Conservation (phyloP, 1,284 basidiomycete species). For the Apiotrichum porosum region DNA sequence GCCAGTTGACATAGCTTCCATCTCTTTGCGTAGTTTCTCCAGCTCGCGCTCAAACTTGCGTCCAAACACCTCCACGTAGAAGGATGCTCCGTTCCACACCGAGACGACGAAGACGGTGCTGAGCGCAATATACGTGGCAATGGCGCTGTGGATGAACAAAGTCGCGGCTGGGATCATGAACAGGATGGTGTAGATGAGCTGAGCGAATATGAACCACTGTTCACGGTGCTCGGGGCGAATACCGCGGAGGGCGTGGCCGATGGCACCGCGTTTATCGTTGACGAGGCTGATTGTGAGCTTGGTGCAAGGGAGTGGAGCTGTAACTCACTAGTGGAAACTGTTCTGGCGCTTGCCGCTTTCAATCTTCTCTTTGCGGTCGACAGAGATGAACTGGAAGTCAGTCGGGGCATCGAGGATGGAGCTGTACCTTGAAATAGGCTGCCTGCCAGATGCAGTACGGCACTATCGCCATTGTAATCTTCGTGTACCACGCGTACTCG, state of each 20-base stretch:
- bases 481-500: conserved; percentile 45
- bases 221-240: conserved; percentile 62
- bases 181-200: conserved; percentile 78
- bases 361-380: conserved; percentile 78
- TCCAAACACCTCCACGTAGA: conserved; percentile 91
- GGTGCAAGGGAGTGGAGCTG: too few relatives aligned
- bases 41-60: conserved; percentile 92
- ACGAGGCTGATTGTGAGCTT: conserved; percentile 54
- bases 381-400: conserved; percentile 63
- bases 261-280: conserved; percentile 75
- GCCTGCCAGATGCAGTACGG: conserved; percentile 75
- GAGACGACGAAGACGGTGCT: conserved; percentile 72
- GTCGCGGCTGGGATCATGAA: conserved; percentile 77
- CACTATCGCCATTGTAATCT: conserved; percentile 42
- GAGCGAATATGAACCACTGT: conserved; percentile 73
- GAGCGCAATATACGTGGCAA: conserved; percentile 71
- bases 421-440: conserved; percentile 77
- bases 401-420: not conserved
- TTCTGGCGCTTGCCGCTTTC: conserved; percentile 79
- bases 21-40: conserved; percentile 77
- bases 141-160: conserved; percentile 66
- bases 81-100: conserved; percentile 55
- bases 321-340: conserved; percentile 62
- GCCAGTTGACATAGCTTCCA: conserved; percentile 27
- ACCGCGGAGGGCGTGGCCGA: conserved; percentile 64